A percentile compares a stretch with the other conserved stretches of the same genome.
Conservation (phyloP, 768 basidiomycete genomes). For the Rhodotorula babjevae region DNA sequence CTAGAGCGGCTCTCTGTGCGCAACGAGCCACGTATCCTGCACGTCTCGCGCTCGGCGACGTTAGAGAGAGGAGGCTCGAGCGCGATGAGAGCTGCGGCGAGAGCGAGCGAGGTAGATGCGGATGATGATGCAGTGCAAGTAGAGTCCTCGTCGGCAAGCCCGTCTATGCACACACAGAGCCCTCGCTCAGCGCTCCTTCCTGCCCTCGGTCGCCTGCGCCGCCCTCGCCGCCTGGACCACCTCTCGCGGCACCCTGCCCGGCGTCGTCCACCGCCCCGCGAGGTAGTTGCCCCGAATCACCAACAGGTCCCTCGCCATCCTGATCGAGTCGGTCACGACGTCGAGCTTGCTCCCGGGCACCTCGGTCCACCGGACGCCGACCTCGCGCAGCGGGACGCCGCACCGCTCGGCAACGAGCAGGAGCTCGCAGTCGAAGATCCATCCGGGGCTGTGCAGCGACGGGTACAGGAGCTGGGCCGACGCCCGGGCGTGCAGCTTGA, state of each 20-base stretch:
- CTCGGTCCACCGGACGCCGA: conserved; percentile 88
- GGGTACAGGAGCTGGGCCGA: conserved; percentile 82
- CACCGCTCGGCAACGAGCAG: conserved; percentile 64
- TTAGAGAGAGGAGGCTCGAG: background rate
- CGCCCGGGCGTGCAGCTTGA: conserved; percentile 84
- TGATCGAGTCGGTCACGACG: conserved; percentile 73
- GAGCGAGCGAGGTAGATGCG: too few species aligned
- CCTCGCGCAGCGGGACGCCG: conserved; percentile 72
- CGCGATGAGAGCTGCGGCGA: background rate
- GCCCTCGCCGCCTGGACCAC: background rate
- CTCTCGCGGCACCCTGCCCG: background rate
- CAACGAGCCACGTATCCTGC: background rate
- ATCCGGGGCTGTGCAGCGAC: conserved; percentile 67
- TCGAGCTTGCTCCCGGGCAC: conserved; percentile 87
- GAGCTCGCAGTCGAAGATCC: conserved; percentile 97
- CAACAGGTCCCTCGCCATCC: conserved; percentile 83
- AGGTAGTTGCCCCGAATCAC: conserved; percentile 76
- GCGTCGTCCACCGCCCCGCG: conserved; percentile 61
- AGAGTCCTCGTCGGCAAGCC: background rate
- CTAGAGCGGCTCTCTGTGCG: conserved; percentile 38
- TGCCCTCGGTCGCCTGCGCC: background rate
- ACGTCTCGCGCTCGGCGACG: too few species aligned
- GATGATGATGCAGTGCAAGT: background rate
- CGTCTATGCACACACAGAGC: background rate
- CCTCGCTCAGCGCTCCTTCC: background rate